Percentiles rank a stretch among this genome's conserved stretches.
Evolutionary conservation across 768 basidiomycete species (phyloP).

Genomic region (Hygrocybe punicea): DNA sequence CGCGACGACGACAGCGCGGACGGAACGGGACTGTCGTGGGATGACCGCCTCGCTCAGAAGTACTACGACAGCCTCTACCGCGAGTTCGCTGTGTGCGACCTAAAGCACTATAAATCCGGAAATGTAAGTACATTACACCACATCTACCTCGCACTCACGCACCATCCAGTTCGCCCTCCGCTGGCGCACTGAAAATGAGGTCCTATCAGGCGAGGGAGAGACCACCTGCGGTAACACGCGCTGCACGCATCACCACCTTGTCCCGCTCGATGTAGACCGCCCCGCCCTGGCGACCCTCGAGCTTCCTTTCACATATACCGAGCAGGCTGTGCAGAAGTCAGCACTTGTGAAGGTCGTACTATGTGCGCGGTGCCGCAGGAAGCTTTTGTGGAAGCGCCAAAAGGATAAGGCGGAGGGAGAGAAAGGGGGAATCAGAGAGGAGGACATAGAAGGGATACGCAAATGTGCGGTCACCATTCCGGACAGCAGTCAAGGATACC

Average conservation of each 20-base stretch:
- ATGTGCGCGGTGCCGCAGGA: conserved; percentile 73
- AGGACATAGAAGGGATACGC: conserved; percentile 40
- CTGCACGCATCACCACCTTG: conserved; percentile 60
- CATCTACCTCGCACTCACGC: not conserved
- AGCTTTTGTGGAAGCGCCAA: conserved; percentile 81
- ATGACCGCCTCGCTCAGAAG: conserved; percentile 81
- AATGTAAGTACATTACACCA: conserved; percentile 50
- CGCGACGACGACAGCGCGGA: conserved; percentile 54
- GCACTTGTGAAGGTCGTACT: conserved; percentile 91
- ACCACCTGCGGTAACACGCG: conserved; percentile 87
- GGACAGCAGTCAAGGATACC: not conserved
- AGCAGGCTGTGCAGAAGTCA: conserved; percentile 68
- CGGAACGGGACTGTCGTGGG: conserved; percentile 54
- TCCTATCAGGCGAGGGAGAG: conserved; percentile 81
- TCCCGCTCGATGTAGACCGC: conserved; percentile 15
- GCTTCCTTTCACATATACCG: conserved; percentile 84
- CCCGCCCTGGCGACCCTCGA: conserved; percentile 70
- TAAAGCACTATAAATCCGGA: conserved; percentile 94
- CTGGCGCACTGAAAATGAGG: conserved; percentile 92
- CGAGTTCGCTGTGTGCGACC: conserved; percentile 87
- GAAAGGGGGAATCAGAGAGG: conserved; percentile 23
- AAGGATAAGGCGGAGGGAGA: conserved; percentile 50
- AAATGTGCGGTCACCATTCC: conserved; percentile 2
- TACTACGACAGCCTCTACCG: conserved; percentile 87
- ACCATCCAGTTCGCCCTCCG: conserved; percentile 72